Conservation (phyloP, 768 basidiomycete species). For the Kwoniella shandongensis region DNA sequence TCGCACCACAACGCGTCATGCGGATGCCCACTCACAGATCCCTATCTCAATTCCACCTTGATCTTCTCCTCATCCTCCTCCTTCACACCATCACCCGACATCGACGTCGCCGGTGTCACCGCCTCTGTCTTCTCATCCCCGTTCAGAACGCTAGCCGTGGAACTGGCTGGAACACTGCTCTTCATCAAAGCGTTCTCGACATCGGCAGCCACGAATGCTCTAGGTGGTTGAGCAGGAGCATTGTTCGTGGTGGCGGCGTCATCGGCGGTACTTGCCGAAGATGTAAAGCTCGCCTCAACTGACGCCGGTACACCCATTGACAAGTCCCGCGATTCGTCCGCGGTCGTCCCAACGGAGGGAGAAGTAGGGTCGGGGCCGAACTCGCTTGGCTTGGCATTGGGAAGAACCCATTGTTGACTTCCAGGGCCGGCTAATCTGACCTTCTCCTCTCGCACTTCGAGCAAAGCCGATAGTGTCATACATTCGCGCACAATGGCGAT, state of each 20-base stretch:
- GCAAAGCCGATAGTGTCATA: conserved; percentile 64
- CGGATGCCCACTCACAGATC: too few species aligned
- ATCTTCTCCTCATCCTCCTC: neutral
- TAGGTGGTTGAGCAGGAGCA: neutral
- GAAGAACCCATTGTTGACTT: conserved; percentile 67
- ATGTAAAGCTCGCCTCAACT: neutral
- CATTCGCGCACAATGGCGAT: conserved; percentile 67
- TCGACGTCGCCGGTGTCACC: conserved; percentile 12
- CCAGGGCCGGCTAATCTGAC: conserved; percentile 65
- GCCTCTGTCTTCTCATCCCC: conserved; percentile 12
- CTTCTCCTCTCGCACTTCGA: conserved; percentile 66
- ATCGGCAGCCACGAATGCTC: conserved; percentile 17
- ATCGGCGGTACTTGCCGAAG: neutral
- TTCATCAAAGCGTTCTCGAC: conserved; percentile 46
- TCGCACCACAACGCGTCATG: too few species aligned
- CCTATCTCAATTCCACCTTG: too few species aligned
- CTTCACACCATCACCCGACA: conserved; percentile 5
- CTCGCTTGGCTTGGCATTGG: conserved; percentile 59
- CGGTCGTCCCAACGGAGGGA: conserved; percentile 5
- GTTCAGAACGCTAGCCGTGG: conserved; percentile 14
- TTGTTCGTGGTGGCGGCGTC: neutral
- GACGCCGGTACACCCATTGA: conserved; percentile 13
- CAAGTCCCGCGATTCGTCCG: conserved; percentile 8
- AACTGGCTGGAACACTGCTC: conserved; percentile 14
- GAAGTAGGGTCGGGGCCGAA: conserved; percentile 6